These are phyloP conservation scores for Biscogniauxia sp. DNA, from an alignment of 2,329 filamentous ascomycete species.

Conservation along the genomic window DNA sequence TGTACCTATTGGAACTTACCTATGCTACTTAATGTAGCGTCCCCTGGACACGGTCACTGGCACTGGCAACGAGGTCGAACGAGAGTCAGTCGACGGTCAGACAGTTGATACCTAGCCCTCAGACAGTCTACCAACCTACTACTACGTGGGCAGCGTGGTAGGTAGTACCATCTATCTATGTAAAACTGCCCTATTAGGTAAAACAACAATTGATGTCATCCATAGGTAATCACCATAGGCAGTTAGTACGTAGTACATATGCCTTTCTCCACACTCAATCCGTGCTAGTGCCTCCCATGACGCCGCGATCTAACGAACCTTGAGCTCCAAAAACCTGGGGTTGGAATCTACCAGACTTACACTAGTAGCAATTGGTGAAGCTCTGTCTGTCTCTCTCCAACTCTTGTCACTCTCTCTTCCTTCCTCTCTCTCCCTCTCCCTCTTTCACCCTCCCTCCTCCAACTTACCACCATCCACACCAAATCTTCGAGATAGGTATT, in stretches of 20 bases:
- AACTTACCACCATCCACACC: slow-evolving; percentile 1
- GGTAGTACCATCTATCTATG: too few relatives aligned
- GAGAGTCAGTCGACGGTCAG: too few relatives aligned
- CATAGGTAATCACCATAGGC: slow-evolving; percentile 4
- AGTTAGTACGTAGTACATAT: too few relatives aligned
- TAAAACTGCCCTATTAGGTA: not conserved
- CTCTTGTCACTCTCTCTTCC: too few relatives aligned
- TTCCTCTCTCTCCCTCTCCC: not conserved
- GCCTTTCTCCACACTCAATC: slow-evolving; percentile 1
- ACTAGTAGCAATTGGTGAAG: not conserved
- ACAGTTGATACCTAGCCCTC: too few relatives aligned
- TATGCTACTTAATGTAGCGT: too few relatives aligned
- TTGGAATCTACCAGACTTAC: slow-evolving; percentile 6
- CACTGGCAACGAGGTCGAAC: too few relatives aligned
- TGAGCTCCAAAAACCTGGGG: slow-evolving; percentile 23
- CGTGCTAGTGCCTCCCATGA: not conserved
- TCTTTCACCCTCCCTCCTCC: not conserved
- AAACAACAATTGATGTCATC: slow-evolving; percentile 1
- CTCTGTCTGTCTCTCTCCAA: not conserved
- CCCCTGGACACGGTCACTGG: too few relatives aligned
- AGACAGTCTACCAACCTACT: too few relatives aligned
- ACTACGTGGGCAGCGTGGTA: too few relatives aligned
- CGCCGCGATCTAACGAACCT: slow-evolving; percentile 2
- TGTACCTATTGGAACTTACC: too few relatives aligned
- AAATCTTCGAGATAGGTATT: slow-evolving; percentile 7